These are phyloP conservation scores for Mortierella claussenii DNA, from an alignment of 192 early-diverging fungal genomes.

Conservation along the genomic window DNA sequence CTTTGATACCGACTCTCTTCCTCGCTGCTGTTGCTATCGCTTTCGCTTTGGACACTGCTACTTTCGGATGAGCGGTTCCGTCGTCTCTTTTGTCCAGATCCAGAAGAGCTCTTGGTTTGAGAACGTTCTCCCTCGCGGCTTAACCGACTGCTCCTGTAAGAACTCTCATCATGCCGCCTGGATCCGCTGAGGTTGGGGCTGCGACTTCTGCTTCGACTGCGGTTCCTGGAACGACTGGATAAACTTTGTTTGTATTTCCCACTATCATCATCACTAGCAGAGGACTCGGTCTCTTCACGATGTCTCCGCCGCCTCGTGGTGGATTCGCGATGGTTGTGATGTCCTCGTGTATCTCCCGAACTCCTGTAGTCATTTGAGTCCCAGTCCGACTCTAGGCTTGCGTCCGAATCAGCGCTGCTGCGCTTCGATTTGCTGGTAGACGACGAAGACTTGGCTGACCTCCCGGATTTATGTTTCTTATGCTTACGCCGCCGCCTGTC, in stretches of 20 bases:
- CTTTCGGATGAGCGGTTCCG: not conserved
- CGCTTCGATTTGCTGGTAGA: too few species aligned
- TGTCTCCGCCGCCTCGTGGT: not conserved
- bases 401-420: not conserved
- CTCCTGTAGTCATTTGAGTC: too few species aligned
- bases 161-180: conserved; percentile 1
- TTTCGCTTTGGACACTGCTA: not conserved
- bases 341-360: too few species aligned
- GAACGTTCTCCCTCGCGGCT: not conserved
- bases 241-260: conserved; percentile 1
- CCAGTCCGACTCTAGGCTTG: too few species aligned
- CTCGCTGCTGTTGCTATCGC: conserved; percentile 3
- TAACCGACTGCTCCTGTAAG: not conserved
- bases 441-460: not conserved
- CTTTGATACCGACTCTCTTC: too few species aligned
- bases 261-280: not conserved
- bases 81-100: not conserved
- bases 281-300: not conserved
- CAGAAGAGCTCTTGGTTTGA: not conserved
- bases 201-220: conserved; percentile 1
- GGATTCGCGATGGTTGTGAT: not conserved
- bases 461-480: conserved; percentile 8
- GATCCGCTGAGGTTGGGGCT: conserved; percentile 9
- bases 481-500: not conserved
- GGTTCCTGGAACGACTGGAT: not conserved